Base-by-base conservation (phyloP, 768 basidiomycete genomes). In the Xerocomellus intermedius region DNA sequence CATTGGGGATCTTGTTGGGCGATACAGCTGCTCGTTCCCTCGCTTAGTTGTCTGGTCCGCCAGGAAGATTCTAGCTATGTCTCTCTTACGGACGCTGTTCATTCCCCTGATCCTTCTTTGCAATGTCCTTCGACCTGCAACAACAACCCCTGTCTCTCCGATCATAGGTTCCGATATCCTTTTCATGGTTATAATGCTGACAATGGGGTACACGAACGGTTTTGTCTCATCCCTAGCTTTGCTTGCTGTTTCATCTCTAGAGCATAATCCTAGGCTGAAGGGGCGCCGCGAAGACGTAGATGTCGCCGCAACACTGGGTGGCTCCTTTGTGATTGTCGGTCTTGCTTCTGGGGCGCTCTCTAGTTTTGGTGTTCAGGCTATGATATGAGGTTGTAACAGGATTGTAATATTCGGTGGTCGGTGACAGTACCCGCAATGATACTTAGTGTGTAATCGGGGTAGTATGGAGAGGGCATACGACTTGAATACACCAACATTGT, bases 311-410 rank as follows among this genome's bases (percentile, higher is more conserved):
- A 89, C 87, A 0, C 78, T 94, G 14, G 83, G 82, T 8, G 85
- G 80, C 63, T 94, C 94, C 73, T 89, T 81, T 57, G 68, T 94
- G 5, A 85, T 91, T 3, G 85, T 83, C 5, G 92, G 92, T 3
- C 73, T 94, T 50, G 83, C 81, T 9, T 47, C 84, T 1, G 93
- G 94, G 1, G 90, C 91, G 67, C 66, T 89, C 39, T 74, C 78
- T 19, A 94, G 91, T 69, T 94, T 96, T 69, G 88, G 78, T 1
- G 91, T 94, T 12, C 76, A 84, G 59, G 82, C 77, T 4, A 74
- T 78, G 7, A 24, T 24, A 24, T 24, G 24, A 24, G n/a, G n/a
- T n/a, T n/a, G n/a, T n/a, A n/a, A n/a, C n/a, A n/a, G n/a, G 24
- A 24, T 5, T 24, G 24, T 5, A 5, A 24, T 5, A 9, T 3